Conservation (phyloP, 306 rosid genomes). For the Alnus glutinosa region DNA sequence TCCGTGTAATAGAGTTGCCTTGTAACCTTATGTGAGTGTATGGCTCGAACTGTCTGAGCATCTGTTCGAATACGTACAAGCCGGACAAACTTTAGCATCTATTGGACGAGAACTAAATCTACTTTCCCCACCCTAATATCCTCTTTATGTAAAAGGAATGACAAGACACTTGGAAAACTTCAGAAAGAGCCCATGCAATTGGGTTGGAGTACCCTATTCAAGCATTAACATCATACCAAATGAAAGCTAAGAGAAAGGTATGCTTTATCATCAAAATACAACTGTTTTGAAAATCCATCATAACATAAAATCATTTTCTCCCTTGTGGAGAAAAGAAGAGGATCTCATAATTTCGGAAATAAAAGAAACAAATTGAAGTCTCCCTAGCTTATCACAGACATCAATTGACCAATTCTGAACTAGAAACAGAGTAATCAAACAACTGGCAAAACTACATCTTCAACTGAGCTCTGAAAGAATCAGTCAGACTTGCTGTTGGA, state of each 20-base stretch:
- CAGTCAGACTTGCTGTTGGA: constrained; percentile 41
- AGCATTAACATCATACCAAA: not conserved
- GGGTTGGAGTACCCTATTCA: not conserved
- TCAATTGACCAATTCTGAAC: not conserved
- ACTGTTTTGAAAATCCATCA: not conserved
- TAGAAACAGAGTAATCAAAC: not conserved
- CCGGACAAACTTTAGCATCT: no score
- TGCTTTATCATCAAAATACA: not conserved
- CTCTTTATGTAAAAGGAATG: no score
- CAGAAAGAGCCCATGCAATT: not conserved
- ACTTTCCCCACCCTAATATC: no score
- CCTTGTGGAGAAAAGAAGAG: not conserved
- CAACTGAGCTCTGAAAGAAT: constrained; percentile 15
- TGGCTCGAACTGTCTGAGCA: no score
- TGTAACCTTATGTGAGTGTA: no score
- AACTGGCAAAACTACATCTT: not conserved
- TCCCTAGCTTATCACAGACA: not conserved
- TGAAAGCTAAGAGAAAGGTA: not conserved
- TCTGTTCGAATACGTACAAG: no score
- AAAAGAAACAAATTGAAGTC: not conserved
- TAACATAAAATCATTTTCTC: not conserved
- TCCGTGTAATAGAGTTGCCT: no score
- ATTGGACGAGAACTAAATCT: no score
- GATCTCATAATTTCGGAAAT: not conserved
- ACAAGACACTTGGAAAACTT: not conserved